Conservation (phyloP, 352 stramenopile species). For the Globisporangium mamillatum region DNA sequence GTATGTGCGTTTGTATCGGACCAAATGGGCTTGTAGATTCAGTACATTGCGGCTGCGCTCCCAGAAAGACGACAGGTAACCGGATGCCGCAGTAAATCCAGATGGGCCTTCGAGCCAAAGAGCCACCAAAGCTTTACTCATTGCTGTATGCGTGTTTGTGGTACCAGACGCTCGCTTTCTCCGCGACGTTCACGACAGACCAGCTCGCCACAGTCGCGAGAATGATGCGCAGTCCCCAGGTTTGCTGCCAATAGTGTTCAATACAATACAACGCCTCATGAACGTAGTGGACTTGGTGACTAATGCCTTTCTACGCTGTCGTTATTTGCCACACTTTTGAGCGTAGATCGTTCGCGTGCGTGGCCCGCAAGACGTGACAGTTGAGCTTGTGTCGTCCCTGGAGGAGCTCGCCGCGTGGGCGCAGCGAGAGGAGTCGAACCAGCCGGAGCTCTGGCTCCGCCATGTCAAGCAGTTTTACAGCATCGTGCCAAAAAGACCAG, state of each 20-base stretch:
- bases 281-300: neutral
- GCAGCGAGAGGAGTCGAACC: conserved; percentile 41
- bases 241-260: neutral
- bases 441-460: conserved; percentile 64
- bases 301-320: neutral
- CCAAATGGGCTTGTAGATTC: conserved; percentile 33
- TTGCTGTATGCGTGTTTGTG: neutral
- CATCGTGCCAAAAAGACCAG: conserved; percentile 23
- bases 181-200: conserved; percentile 71
- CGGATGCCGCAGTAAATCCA: neutral
- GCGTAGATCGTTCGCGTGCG: conserved; percentile 67
- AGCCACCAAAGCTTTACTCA: neutral
- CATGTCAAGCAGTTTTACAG: conserved; percentile 73
- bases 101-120: neutral
- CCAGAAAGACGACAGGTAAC: conserved; percentile 58
- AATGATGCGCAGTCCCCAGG: conserved; percentile 69
- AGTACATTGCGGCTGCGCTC: conserved; percentile 50
- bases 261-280: neutral
- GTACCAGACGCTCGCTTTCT: conserved; percentile 67
- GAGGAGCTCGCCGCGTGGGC: conserved; percentile 45
- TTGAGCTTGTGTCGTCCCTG: conserved; percentile 54
- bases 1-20: neutral
- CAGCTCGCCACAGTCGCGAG: conserved; percentile 46
- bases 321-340: too few relatives aligned
- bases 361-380: conserved; percentile 51